phyloP scores from a whole-genome alignment of 2,329 filamentous ascomycete species.

The Dactylellina haptotyla region DNA sequence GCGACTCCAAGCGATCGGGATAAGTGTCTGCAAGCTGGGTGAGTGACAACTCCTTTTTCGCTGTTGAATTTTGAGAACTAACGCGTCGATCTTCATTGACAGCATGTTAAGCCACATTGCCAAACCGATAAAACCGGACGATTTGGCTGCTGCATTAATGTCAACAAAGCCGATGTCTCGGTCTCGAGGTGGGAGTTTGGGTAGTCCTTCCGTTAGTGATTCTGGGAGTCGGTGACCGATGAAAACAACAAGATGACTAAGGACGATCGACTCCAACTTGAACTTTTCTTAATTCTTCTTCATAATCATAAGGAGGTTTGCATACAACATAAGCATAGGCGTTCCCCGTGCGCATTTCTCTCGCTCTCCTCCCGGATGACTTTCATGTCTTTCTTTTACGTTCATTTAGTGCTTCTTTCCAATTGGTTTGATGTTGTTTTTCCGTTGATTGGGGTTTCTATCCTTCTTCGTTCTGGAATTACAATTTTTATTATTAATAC shows the following conservation, averaged over 20 bases:
- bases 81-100: slow-evolving; percentile 64
- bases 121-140: slow-evolving; percentile 94
- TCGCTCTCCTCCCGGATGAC: background rate
- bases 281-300: background rate
- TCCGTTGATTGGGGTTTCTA: background rate
- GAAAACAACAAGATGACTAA: too few relatives aligned
- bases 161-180: slow-evolving; percentile 51
- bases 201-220: slow-evolving; percentile 45
- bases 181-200: slow-evolving; percentile 44
- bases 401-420: slow-evolving; percentile 8
- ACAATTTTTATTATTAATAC: slow-evolving; percentile 33
- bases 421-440: background rate
- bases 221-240: slow-evolving; percentile 30
- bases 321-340: too few relatives aligned
- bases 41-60: background rate
- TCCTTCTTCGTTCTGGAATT: slow-evolving; percentile 1
- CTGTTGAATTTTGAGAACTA: slow-evolving; percentile 3
- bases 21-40: slow-evolving; percentile 80
- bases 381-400: background rate
- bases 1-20: slow-evolving; percentile 98
- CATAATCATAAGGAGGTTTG: background rate
- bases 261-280: too few relatives aligned
- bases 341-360: background rate
- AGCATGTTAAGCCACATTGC: slow-evolving; percentile 99
- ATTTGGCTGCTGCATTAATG: slow-evolving; percentile 84